Base-by-base conservation (phyloP, 352 stramenopile species). In the Chrysophaeum taylorii region DNA sequence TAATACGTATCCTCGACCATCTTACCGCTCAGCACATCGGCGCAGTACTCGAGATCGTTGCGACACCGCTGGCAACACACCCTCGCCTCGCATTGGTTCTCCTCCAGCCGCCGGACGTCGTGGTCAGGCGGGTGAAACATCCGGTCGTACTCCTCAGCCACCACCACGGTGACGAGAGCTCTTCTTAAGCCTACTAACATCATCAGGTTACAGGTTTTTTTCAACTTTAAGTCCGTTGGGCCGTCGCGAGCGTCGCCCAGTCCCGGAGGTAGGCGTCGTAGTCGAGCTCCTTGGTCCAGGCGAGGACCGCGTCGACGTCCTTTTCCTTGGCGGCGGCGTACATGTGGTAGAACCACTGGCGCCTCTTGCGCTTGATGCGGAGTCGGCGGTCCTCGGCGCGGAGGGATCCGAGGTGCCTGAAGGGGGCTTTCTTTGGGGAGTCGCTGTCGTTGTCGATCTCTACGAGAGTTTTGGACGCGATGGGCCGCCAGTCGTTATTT, bases 401-500 rank as follows among this genome's bases (percentile, higher is more conserved):
- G 52, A 76, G 54, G 18, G 73, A 25, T 36, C 64, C 79, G 12
- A 57, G 73, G 54, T 72, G 82, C n/a, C 62, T 82, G 77, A 48
- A 80, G 82, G 14, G 54, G 37, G 31, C 27, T 41, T 38, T 29
- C 66, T 31, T 68, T 21, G 41, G n/a, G 25, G 25, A 43, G 25
- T 18, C 41, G 14, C 37, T 31, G 14, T 68, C 66, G 27, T 31
- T 45, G 31, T 54, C 53, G 41, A 79, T 33, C 53, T 79, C 75
- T 23, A 62, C 42, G 29, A 83, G 75, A 16, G 69, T 71, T 23
- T 91, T 90, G 57, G 85, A 82, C 0, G 86, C 92, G 73, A 95
- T 87, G 0, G 85, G 84, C 2, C 89, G 85, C 89, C 89, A 95
- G 4, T 87, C 86, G 48, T 95, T 95, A 79, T 92, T 90, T 69